Evolutionary conservation across 2,329 filamentous ascomycete species (phyloP).

Genomic region (Alternaria sp.): DNA sequence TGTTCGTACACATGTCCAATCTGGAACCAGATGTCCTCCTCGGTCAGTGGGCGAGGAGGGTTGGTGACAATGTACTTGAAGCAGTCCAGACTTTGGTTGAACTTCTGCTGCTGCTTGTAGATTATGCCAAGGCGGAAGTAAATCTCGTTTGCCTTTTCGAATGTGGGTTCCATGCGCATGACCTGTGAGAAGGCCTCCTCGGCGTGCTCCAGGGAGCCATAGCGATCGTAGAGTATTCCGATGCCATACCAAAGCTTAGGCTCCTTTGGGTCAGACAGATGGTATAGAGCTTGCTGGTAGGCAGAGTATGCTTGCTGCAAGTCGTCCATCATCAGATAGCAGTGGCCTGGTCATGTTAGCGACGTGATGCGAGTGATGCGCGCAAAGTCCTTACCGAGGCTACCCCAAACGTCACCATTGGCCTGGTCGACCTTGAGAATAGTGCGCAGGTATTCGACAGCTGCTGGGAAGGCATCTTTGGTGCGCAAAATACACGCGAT

Average conservation of each 20-base stretch:
- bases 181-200: conserved; percentile 98
- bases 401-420: conserved; percentile 97
- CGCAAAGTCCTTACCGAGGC: conserved; percentile 71
- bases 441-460: conserved; percentile 89
- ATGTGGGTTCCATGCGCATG: conserved; percentile 97
- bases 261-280: conserved; percentile 94
- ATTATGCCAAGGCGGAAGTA: conserved; percentile 99
- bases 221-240: conserved; percentile 95
- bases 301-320: conserved; percentile 95
- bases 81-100: conserved; percentile 90
- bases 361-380: background rate
- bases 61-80: conserved; percentile 98
- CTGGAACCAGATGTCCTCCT: conserved; percentile 99
- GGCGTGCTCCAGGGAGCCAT: conserved; percentile 94
- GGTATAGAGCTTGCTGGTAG: conserved; percentile 94
- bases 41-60: conserved; percentile 88
- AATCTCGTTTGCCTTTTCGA: conserved; percentile 99
- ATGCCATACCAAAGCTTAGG: conserved; percentile 99
- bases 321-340: conserved; percentile 98
- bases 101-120: conserved; percentile 98
- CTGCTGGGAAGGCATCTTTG: conserved; percentile 92
- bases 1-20: conserved; percentile 99
- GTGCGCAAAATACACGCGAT: conserved; percentile 91
- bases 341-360: conserved; percentile 73
- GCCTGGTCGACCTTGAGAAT: conserved; percentile 88